Evolutionary conservation across 352 stramenopile genomes (phyloP).

Genomic region (Thalassiosira ordinaria): DNA sequence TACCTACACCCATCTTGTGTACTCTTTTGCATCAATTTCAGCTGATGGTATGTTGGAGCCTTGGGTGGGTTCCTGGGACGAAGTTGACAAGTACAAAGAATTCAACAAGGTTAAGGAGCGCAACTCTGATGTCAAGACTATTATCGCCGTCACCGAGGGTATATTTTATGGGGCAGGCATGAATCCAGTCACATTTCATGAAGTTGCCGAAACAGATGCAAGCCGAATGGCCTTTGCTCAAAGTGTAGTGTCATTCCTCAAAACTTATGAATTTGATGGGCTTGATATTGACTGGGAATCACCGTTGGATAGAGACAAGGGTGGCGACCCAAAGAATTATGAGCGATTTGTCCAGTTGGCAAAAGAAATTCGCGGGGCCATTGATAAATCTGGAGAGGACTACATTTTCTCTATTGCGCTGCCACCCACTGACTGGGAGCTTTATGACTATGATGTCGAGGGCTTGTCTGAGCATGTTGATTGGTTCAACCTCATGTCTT

Average conservation of each 20-base stretch:
- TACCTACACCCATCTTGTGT: conserved; percentile 63
- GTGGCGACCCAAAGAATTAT: conserved; percentile 50
- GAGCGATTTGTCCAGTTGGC: conserved; percentile 49
- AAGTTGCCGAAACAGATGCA: conserved; percentile 44
- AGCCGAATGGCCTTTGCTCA: conserved; percentile 58
- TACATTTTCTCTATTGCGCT: conserved; percentile 51
- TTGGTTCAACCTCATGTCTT: conserved; percentile 73
- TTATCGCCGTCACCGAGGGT: conserved; percentile 60
- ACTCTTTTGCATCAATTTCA: conserved; percentile 67
- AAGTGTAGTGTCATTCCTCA: conserved; percentile 58
- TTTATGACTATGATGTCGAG: conserved; percentile 61
- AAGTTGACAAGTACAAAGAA: conserved; percentile 65
- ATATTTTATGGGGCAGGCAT: conserved; percentile 67
- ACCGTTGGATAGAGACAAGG: conserved; percentile 52
- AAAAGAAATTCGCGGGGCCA: conserved; percentile 55
- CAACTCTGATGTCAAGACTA: conserved; percentile 57
- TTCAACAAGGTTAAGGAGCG: conserved; percentile 65
- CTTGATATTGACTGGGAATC: conserved; percentile 71
- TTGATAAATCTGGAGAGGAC: conserved; percentile 46
- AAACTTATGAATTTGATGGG: conserved; percentile 68
- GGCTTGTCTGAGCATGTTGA: conserved; percentile 58
- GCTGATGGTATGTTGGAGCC: conserved; percentile 56
- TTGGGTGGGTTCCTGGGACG: conserved; percentile 59
- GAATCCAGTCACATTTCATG: conserved; percentile 58
- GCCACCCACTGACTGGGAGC: conserved; percentile 60